Evolutionary conservation across 257 asterid genomes (phyloP).

Genomic region (Eucommia ulmoides): DNA sequence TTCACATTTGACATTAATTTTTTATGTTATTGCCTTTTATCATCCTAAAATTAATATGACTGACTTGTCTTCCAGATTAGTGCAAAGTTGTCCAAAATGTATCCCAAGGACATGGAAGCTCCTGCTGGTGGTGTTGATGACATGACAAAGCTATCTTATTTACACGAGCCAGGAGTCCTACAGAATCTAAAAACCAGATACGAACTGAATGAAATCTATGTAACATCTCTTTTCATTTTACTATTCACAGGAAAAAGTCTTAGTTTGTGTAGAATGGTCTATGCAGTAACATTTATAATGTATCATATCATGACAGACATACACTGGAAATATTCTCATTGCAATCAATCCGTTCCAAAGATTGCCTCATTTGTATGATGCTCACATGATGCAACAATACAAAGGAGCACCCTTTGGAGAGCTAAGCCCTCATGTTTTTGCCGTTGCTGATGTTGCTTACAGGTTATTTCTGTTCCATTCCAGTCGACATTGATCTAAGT

Average conservation of each 20-base stretch:
- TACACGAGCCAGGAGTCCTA: constrained; percentile 97
- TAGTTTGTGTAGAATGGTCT: constrained; percentile 15
- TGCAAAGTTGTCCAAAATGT: constrained; percentile 58
- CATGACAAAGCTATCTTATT: constrained; percentile 91
- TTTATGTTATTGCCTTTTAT: background rate
- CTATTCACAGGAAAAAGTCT: constrained; percentile 6
- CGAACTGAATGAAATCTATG: constrained; percentile 95
- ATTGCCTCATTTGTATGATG: constrained; percentile 70
- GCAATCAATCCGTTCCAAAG: constrained; percentile 98
- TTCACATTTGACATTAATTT: background rate
- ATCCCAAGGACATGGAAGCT: constrained; percentile 91
- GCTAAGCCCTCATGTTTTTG: constrained; percentile 94
- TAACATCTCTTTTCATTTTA: constrained; percentile 23
- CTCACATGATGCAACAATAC: constrained; percentile 97
- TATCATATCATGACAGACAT: constrained; percentile 54
- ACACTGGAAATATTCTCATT: constrained; percentile 92
- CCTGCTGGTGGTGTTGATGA: constrained; percentile 98
- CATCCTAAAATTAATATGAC: background rate
- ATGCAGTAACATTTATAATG: constrained; percentile 17
- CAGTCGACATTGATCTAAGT: constrained; percentile 4
- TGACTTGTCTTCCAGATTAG: constrained; percentile 32
- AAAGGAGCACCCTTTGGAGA: constrained; percentile 95
- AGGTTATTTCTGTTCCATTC: constrained; percentile 35
- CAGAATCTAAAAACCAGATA: constrained; percentile 79
- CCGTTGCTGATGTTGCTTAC: constrained; percentile 98